Conservation (phyloP, 306 rosid genomes). For the Alnus rubra region DNA sequence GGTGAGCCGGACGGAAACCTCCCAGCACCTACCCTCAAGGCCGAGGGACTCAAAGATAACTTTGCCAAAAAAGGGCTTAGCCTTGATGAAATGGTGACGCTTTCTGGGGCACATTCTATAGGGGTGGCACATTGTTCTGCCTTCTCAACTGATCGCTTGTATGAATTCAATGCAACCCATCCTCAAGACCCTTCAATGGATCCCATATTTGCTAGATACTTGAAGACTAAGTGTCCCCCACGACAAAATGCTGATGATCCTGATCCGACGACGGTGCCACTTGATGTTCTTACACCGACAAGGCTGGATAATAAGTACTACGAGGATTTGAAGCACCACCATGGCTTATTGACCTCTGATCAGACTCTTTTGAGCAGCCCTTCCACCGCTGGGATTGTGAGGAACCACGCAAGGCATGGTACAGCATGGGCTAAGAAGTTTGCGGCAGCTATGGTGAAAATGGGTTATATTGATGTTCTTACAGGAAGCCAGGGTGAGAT, state of each 20-base stretch:
- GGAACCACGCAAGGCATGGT: not conserved
- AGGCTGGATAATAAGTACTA: conserved; percentile 15
- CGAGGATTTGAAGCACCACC: not conserved
- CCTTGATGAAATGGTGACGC: conserved; percentile 21
- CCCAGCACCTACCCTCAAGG: not conserved
- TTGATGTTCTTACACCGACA: conserved; percentile 14
- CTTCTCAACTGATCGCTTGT: not conserved
- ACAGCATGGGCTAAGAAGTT: conserved; percentile 10
- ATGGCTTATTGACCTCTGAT: conserved; percentile 19
- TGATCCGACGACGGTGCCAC: not conserved
- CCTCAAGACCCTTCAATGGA: conserved; percentile 29
- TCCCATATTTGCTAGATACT: conserved; percentile 2
- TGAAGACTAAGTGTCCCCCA: conserved; percentile 15
- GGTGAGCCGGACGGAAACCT: conserved; percentile 3
- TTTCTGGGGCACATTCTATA: conserved; percentile 19
- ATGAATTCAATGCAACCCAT: conserved; percentile 1
- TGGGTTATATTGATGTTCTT: conserved; percentile 14
- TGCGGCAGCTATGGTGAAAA: conserved; percentile 24
- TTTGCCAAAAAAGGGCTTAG: conserved; percentile 9
- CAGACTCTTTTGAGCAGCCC: conserved; percentile 7
- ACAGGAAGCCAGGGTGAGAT: conserved; percentile 15
- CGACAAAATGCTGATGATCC: not conserved
- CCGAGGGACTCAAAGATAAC: not conserved
- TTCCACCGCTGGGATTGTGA: not conserved
- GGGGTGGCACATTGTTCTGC: conserved; percentile 15